A percentile compares a stretch with the other conserved stretches of the same genome.
phyloP scores from a whole-genome alignment of 2,329 filamentous ascomycete genomes.

The Colletotrichum sansevieriae region DNA sequence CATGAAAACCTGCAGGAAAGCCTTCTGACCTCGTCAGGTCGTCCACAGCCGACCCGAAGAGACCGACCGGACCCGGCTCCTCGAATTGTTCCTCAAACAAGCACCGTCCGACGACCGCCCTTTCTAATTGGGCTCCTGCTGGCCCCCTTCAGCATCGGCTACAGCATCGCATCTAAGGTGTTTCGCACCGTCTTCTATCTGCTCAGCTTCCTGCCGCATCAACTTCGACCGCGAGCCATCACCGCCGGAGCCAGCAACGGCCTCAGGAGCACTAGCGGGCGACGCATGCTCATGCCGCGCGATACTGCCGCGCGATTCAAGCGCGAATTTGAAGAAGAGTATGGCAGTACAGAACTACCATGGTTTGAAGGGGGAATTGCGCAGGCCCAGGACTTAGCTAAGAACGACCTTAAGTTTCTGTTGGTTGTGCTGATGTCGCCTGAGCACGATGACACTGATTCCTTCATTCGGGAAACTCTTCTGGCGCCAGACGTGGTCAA shows the following conservation, averaged over 20 bases:
- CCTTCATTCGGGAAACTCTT: slow-evolving; percentile 86
- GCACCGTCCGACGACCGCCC: slow-evolving; percentile 77
- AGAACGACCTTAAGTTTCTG: slow-evolving; percentile 91
- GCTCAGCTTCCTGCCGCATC: slow-evolving; percentile 82
- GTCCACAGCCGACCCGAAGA: slow-evolving; percentile 41
- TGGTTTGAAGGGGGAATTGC: slow-evolving; percentile 93
- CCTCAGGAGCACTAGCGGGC: slow-evolving; percentile 73
- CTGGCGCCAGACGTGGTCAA: slow-evolving; percentile 79
- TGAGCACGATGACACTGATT: slow-evolving; percentile 91
- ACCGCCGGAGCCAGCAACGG: slow-evolving; percentile 66
- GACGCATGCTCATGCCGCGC: slow-evolving; percentile 83
- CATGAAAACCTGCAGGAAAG: slow-evolving; percentile 81
- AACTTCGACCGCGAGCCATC: slow-evolving; percentile 66
- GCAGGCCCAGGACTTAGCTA: slow-evolving; percentile 89
- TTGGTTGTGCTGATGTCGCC: slow-evolving; percentile 90
- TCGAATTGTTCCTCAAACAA: slow-evolving; percentile 83
- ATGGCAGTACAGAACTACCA: slow-evolving; percentile 77
- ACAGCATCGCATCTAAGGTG: slow-evolving; percentile 75
- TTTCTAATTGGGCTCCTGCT: slow-evolving; percentile 84
- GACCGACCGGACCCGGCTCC: slow-evolving; percentile 76
- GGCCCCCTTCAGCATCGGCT: slow-evolving; percentile 84
- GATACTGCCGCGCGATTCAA: slow-evolving; percentile 92
- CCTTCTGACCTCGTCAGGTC: slow-evolving; percentile 54
- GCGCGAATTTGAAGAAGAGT: slow-evolving; percentile 95
- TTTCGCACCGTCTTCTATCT: slow-evolving; percentile 82